Conservation (phyloP, 2,329 filamentous ascomycete genomes). For the Xylariomycetidae sp. region DNA sequence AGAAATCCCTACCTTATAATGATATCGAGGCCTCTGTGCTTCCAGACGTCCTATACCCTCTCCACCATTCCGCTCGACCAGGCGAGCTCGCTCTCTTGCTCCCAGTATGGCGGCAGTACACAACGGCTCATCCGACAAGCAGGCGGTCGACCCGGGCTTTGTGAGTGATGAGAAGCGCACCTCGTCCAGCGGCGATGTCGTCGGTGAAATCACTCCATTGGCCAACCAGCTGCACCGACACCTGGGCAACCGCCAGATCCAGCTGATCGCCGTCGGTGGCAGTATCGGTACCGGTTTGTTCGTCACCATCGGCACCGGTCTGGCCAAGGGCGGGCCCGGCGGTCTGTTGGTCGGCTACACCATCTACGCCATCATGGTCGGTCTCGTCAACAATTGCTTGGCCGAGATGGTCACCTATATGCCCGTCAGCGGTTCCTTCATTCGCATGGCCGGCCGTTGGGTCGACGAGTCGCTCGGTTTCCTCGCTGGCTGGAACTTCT, state of each 20-base stretch:
- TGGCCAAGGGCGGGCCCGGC: constrained; percentile 42
- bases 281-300: constrained; percentile 55
- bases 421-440: constrained; percentile 58
- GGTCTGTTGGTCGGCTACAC: constrained; percentile 54
- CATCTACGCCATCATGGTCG: constrained; percentile 47
- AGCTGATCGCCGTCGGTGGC: constrained; percentile 53
- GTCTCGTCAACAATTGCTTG: constrained; percentile 57
- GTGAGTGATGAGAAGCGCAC: constrained; percentile 15
- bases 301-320: constrained; percentile 54
- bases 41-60: constrained; percentile 16
- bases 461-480: constrained; percentile 61
- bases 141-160: constrained; percentile 4
- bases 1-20: constrained; percentile 18
- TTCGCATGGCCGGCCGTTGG: constrained; percentile 59
- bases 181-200: constrained; percentile 12
- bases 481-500: constrained; percentile 40
- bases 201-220: constrained; percentile 14
- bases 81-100: constrained; percentile 22
- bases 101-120: constrained; percentile 23
- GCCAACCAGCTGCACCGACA: constrained; percentile 32
- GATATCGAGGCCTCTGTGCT: constrained; percentile 13
- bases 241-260: constrained; percentile 43
- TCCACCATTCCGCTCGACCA: constrained; percentile 23
- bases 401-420: constrained; percentile 60
- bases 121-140: constrained; percentile 7